Evolutionary conservation across 2,329 filamentous ascomycete species (phyloP).

Genomic region (Shiraia sp.): DNA sequence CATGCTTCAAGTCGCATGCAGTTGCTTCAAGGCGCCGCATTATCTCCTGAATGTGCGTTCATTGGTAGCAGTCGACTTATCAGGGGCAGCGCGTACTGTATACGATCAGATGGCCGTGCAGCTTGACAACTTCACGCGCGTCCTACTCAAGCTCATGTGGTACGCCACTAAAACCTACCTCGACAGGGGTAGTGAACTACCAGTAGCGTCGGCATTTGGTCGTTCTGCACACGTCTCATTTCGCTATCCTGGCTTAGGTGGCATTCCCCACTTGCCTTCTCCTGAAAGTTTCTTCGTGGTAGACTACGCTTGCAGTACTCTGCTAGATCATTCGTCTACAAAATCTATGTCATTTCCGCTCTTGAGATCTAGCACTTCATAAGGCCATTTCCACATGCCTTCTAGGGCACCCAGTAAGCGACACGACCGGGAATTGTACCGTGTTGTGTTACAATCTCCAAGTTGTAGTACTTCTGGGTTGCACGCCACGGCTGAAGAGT

Average conservation of each 20-base stretch:
- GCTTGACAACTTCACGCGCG: constrained; percentile 28
- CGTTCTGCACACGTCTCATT: constrained; percentile 10
- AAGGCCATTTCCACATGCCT: constrained; percentile 2
- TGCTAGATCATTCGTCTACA: constrained; percentile 3
- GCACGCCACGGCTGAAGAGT: not conserved
- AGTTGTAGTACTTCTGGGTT: too few relatives aligned
- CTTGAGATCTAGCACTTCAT: constrained; percentile 1
- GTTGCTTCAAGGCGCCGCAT: constrained; percentile 1
- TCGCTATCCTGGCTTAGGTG: constrained; percentile 29
- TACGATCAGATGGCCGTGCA: constrained; percentile 23
- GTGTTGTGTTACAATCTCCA: too few relatives aligned
- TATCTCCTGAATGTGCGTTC: constrained; percentile 1
- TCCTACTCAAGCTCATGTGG: constrained; percentile 23
- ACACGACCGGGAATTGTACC: too few relatives aligned
- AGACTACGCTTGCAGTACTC: constrained; percentile 4
- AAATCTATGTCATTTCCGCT: constrained; percentile 1
- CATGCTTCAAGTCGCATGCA: not conserved
- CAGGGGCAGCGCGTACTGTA: constrained; percentile 5
- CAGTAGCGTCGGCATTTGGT: constrained; percentile 2
- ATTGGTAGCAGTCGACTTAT: constrained; percentile 3
- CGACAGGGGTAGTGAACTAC: constrained; percentile 17
- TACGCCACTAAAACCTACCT: constrained; percentile 5
- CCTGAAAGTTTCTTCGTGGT: constrained; percentile 14
- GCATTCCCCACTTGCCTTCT: constrained; percentile 25
- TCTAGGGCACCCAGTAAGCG: not conserved